Conservation (phyloP, 306 rosid genomes). For the Vicia sativa region DNA sequence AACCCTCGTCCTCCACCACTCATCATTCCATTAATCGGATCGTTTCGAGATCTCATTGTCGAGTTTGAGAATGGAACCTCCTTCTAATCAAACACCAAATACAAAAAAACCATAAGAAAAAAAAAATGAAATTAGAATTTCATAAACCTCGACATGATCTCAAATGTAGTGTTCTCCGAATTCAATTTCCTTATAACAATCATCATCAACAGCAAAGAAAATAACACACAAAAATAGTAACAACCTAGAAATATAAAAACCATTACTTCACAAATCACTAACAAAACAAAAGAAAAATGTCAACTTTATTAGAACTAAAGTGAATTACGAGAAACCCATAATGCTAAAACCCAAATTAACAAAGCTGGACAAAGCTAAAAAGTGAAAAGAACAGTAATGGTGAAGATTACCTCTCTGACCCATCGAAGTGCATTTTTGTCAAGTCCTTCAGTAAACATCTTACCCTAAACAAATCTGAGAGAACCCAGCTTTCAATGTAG, state of each 20-base stretch:
- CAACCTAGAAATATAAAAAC: background rate
- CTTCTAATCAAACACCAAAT: conserved; percentile 44
- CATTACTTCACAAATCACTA: conserved; percentile 35
- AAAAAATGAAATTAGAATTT: background rate
- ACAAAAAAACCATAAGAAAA: background rate
- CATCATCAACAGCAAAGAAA: too few relatives aligned
- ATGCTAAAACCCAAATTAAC: background rate
- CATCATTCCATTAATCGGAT: conserved; percentile 56
- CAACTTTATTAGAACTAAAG: conserved; percentile 4
- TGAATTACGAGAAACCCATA: conserved; percentile 37
- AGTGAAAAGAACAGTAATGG: background rate
- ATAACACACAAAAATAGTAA: conserved; percentile 5
- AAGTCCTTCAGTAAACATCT: conserved; percentile 91
- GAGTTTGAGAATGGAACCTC: conserved; percentile 47
- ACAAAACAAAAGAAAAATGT: conserved; percentile 28
- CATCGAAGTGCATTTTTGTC: conserved; percentile 86
- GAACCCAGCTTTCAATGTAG: conserved; percentile 25
- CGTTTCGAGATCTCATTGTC: conserved; percentile 57
- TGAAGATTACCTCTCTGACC: conserved; percentile 70
- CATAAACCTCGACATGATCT: background rate
- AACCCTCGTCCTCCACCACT: conserved; percentile 62
- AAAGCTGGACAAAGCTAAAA: background rate
- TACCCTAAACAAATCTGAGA: conserved; percentile 42
- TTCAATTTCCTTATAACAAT: background rate
- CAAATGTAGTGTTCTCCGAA: conserved; percentile 32